Evolutionary conservation across 306 rosid species (phyloP).

Genomic region (Leucaena leucocephala): DNA sequence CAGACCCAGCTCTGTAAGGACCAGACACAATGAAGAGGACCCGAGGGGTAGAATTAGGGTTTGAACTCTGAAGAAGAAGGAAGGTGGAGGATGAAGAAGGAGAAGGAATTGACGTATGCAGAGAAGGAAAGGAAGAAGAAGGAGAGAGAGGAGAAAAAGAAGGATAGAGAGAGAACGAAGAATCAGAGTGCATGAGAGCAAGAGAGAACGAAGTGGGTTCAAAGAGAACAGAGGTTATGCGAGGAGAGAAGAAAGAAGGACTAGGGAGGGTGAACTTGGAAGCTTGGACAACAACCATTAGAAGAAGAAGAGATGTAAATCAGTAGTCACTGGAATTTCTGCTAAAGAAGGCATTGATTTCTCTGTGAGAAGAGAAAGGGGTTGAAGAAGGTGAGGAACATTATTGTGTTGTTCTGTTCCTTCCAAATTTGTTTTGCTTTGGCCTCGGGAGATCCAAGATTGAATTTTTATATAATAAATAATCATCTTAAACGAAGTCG

Average conservation of each 20-base stretch:
- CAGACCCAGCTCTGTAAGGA: constrained; percentile 65
- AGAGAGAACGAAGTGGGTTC: constrained; percentile 79
- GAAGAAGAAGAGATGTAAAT: not conserved
- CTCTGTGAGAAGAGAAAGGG: not conserved
- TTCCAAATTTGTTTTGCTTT: not conserved
- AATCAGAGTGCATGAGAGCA: constrained; percentile 83
- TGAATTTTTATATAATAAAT: not conserved
- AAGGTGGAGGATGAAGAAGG: constrained; percentile 84
- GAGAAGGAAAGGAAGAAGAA: constrained; percentile 39
- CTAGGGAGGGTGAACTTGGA: constrained; percentile 47
- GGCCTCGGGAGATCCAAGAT: constrained; percentile 7
- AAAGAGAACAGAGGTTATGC: constrained; percentile 63
- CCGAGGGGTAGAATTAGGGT: constrained; percentile 46
- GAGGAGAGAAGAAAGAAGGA: constrained; percentile 58
- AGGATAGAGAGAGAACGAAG: constrained; percentile 83
- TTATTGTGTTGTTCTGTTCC: not conserved
- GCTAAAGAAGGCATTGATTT: constrained; percentile 21
- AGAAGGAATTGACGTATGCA: constrained; percentile 63
- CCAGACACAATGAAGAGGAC: constrained; percentile 64
- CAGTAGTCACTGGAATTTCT: not conserved
- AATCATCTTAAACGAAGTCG: no score
- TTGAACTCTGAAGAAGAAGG: constrained; percentile 59
- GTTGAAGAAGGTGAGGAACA: not conserved
- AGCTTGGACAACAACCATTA: constrained; percentile 49
- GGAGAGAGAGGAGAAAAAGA: constrained; percentile 50